Evolutionary conservation across 805 yeast genomes (phyloP), one percentile per base, ranked within the genome.

Genomic region (Aciculoconidium aculeatum): DNA sequence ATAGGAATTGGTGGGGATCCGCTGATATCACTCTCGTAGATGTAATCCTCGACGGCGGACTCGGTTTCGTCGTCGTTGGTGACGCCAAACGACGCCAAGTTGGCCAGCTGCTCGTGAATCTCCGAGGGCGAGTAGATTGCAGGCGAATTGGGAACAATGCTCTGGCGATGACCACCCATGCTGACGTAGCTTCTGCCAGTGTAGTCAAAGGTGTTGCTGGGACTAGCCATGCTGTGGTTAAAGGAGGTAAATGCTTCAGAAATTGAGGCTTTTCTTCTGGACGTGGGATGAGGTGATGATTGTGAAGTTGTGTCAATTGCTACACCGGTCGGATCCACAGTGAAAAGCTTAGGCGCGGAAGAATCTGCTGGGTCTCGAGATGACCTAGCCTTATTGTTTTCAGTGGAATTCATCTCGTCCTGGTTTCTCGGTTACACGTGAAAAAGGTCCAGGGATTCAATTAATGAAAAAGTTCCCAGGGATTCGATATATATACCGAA

Each of bases 41-140:
- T n/a, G n/a, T n/a, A n/a, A n/a, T n/a, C n/a, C n/a, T n/a, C 24
- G 15, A 11, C 24, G 13, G 10, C 15, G 17, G 32, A 19, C 7
- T 32, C 42, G 17, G 13, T 17, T 5, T 28, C 42, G 12, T 38
- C 44, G 8, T 45, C 56, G 11, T 58, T 69, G 7, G 66, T 59
- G 7, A 73, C 74, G 5, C 78, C 82, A 17, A 73, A 72, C 25
- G 60, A 63, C 4, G 81, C 81, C 27, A 74, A 56, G 23, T 61
- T 68, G 1, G 75, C 78, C 0, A 80, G 65, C 35, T 73, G 74
- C 35, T 71, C 77, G 39, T 75, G 78, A 24, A 75, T 61, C 10
- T 69, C 65, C 15, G 52, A 47, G 4, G 72, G 70, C 0, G 75
- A 57, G 40, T 65, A 67, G 10, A 72, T 68, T 2, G 64, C 53